Evolutionary conservation across 1,139 yeast species (phyloP).

Genomic region (Zygoascus sp.): DNA sequence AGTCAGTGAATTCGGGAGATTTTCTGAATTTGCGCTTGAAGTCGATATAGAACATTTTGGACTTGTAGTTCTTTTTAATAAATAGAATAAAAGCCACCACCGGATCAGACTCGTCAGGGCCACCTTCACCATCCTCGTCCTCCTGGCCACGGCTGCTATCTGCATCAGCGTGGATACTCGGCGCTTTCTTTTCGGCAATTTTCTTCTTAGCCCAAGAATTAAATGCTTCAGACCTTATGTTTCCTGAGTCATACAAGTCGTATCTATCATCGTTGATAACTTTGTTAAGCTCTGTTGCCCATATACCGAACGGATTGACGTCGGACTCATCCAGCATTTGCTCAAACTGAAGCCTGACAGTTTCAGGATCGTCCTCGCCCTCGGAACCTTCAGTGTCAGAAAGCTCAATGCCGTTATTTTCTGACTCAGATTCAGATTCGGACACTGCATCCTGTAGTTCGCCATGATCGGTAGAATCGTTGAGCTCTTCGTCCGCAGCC

Average conservation of each 20-base stretch:
- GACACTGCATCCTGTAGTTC: too few species aligned
- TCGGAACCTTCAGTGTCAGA: slow-evolving; percentile 19
- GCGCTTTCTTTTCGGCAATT: slow-evolving; percentile 17
- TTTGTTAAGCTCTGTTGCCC: slow-evolving; percentile 45
- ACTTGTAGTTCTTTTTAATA: slow-evolving; percentile 31
- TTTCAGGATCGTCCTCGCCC: slow-evolving; percentile 20
- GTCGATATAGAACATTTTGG: slow-evolving; percentile 41
- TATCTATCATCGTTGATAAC: slow-evolving; percentile 41
- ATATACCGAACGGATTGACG: slow-evolving; percentile 43
- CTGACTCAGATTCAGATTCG: background rate
- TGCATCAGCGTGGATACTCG: too few species aligned
- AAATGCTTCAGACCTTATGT: slow-evolving; percentile 38
- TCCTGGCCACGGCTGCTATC: background rate
- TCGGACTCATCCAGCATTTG: slow-evolving; percentile 31
- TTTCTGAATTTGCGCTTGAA: slow-evolving; percentile 42
- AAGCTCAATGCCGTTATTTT: background rate
- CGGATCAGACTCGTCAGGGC: slow-evolving; percentile 13
- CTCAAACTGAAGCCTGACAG: slow-evolving; percentile 22
- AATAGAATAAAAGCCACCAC: slow-evolving; percentile 34
- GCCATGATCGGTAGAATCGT: slow-evolving; percentile 17
- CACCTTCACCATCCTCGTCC: background rate
- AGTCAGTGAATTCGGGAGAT: slow-evolving; percentile 30
- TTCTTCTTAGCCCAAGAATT: slow-evolving; percentile 40
- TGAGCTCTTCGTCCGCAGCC: too few species aligned
- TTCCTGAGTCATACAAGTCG: slow-evolving; percentile 35